These are phyloP conservation scores for Entomortierella chlamydospora DNA, from an alignment of 192 early-diverging fungal species.

Conservation along the genomic window DNA sequence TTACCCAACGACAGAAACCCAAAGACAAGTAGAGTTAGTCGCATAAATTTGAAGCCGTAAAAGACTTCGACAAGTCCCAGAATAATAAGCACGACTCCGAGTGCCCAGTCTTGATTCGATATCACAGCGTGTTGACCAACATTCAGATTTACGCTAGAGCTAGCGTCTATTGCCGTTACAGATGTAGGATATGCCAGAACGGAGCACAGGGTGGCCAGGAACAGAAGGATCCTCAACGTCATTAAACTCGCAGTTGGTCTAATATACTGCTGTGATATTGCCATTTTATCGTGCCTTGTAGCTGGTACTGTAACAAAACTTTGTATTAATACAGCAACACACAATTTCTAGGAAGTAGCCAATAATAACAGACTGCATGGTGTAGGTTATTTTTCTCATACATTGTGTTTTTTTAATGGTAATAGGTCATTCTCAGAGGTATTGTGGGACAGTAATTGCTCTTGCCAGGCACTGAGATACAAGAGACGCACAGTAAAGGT, in stretches of 20 bases:
- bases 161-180: constrained; percentile 14
- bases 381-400: background rate
- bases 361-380: no score
- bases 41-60: constrained; percentile 48
- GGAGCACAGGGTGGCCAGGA: background rate
- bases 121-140: constrained; percentile 26
- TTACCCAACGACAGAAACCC: constrained; percentile 47
- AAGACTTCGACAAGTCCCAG: constrained; percentile 40
- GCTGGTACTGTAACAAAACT: no score
- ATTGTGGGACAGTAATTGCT: background rate
- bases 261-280: background rate
- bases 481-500: no score
- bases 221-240: background rate
- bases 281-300: background rate
- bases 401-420: background rate
- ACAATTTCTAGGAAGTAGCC: no score
- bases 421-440: constrained; percentile 3
- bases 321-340: no score
- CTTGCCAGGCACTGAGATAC: no score
- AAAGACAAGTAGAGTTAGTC: constrained; percentile 30
- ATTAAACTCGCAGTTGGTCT: background rate
- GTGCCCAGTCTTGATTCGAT: constrained; percentile 20
- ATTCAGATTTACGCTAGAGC: constrained; percentile 2
- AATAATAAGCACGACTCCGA: constrained; percentile 28
- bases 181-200: constrained; percentile 15